Evolutionary conservation across 805 yeast genomes (phyloP).

Genomic region (Scheffersomyces lignosus): DNA sequence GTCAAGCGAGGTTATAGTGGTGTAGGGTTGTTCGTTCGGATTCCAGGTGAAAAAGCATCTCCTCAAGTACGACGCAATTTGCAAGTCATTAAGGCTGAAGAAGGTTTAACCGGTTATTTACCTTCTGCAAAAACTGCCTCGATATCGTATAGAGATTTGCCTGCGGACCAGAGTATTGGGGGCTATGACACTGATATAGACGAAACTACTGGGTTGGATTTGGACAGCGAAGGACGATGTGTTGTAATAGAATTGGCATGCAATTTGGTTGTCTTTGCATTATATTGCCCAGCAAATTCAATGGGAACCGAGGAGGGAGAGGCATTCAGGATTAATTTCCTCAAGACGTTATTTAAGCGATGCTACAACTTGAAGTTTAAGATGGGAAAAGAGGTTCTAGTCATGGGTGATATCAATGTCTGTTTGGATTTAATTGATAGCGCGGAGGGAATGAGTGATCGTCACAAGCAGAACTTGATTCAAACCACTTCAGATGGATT

Average conservation of each 20-base stretch:
- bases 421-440: constrained; percentile 78
- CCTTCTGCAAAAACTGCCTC: background rate
- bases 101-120: constrained; percentile 81
- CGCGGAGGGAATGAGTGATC: constrained; percentile 63
- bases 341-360: constrained; percentile 60
- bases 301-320: constrained; percentile 67
- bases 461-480: constrained; percentile 38
- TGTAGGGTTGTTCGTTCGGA: constrained; percentile 77
- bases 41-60: constrained; percentile 47
- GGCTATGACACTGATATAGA: constrained; percentile 58
- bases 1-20: constrained; percentile 86
- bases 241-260: constrained; percentile 70
- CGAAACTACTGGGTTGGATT: constrained; percentile 34
- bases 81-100: constrained; percentile 74
- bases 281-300: constrained; percentile 94
- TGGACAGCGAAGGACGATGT: constrained; percentile 87
- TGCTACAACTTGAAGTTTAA: constrained; percentile 49
- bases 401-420: constrained; percentile 90
- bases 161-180: constrained; percentile 50
- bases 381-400: constrained; percentile 65
- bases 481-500: constrained; percentile 17
- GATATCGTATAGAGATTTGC: constrained; percentile 12
- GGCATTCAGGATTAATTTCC: constrained; percentile 54
- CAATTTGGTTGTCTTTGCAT: constrained; percentile 59
- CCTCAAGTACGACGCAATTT: constrained; percentile 34